Base-by-base conservation (phyloP, 2,329 filamentous ascomycete genomes). In the Aureobasidium lini region DNA sequence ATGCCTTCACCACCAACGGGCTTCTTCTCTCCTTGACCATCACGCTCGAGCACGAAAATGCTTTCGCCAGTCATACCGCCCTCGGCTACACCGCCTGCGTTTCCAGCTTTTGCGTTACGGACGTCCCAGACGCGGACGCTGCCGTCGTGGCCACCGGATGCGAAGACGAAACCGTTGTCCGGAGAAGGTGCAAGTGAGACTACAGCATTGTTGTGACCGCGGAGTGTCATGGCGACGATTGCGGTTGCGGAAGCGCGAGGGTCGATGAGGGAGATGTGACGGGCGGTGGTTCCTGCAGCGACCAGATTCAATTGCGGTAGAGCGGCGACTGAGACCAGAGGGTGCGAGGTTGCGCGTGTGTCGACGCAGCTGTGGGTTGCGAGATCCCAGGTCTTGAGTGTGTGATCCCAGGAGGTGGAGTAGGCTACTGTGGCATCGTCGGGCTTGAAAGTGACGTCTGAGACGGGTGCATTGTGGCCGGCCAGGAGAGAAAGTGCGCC, bases 101-200 rank as follows among this genome's bases (percentile, higher is more conserved):
- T 79, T 8, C 78, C 81, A 16, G 76, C 80, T 13, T 65, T 66
- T 36, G 70, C 69, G 31, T 64, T 68, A 71, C 84, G 79, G 57
- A 83, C 84, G 77, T 99, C 94, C 94, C 94, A 99, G 50, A 99
- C 85, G 54, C 91, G 84, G 68, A 90, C 94, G 1, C 90, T 96
- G 36, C 93, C 91, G 72, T 99, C 94, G 73, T 95, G 89, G 47
- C 88, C 89, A n/a, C 84, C 93, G 34, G 88, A 94, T 0, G 93
- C 89, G 8, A 99, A 80, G 36, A 68, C 69, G 75, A 92, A 90
- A 63, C 86, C 84, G 68, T 87, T 92, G 42, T 84, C 81, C 0
- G 84, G 84, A 65, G 84, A 81, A 10, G 76, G 75, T 11, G 81
- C 78, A 40, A 88, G 74, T n/a, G 76, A 75, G 2, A 84, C 81